Conservation (phyloP, 768 basidiomycete genomes). For the Pisolithus orientalis region DNA sequence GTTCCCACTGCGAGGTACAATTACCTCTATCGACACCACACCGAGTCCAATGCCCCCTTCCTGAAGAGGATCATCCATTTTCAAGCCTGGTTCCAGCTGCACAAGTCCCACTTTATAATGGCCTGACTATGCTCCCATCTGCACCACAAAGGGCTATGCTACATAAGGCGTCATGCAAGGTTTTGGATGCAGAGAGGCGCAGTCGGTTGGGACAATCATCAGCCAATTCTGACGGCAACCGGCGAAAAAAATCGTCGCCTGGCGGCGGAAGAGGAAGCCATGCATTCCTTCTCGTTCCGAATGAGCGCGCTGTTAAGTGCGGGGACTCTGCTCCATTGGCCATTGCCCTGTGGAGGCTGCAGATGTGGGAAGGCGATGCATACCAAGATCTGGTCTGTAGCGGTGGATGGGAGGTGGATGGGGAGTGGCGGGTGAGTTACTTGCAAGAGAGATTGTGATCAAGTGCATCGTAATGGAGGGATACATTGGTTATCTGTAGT, state of each 20-base stretch:
- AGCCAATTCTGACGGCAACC: neutral
- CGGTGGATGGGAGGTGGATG: constrained; percentile 34
- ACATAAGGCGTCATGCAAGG: constrained; percentile 38
- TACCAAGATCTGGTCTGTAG: constrained; percentile 4
- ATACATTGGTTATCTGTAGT: constrained; percentile 9
- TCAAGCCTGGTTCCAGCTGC: constrained; percentile 25
- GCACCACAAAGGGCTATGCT: constrained; percentile 55
- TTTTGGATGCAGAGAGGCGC: constrained; percentile 44
- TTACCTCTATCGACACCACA: constrained; percentile 24
- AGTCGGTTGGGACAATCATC: constrained; percentile 8
- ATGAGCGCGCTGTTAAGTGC: constrained; percentile 39
- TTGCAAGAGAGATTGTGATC: constrained; percentile 2
- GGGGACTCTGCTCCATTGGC: constrained; percentile 61
- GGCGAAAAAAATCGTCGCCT: neutral
- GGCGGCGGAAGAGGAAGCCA: constrained; percentile 50
- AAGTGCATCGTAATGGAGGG: neutral
- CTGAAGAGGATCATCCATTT: constrained; percentile 2
- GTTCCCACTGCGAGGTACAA: constrained; percentile 5
- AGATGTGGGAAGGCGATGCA: constrained; percentile 63
- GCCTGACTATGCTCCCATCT: constrained; percentile 56
- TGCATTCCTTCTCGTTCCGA: constrained; percentile 61
- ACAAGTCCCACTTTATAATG: constrained; percentile 63
- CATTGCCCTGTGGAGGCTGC: constrained; percentile 71
- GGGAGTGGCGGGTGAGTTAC: constrained; percentile 18
- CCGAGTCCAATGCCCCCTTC: neutral